Evolutionary conservation across 768 basidiomycete species (phyloP).

Genomic region (Rhodocollybia butyracea): DNA sequence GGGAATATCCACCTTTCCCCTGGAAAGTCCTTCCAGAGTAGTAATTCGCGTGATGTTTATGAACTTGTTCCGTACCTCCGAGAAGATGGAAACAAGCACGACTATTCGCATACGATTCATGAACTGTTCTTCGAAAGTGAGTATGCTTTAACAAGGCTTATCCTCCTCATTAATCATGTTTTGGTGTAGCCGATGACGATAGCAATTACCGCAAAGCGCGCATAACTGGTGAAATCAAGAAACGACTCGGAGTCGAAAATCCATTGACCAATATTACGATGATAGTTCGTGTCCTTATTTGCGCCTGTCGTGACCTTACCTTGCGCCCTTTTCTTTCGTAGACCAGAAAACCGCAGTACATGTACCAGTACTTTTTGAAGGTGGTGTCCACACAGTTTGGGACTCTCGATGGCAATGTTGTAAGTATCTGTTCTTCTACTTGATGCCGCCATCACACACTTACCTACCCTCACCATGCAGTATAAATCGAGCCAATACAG

Average conservation of each 20-base stretch:
- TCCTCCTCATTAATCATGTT: neutral
- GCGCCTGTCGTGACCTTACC: neutral
- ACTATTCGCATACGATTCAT: constrained; percentile 90
- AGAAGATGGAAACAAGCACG: constrained; percentile 84
- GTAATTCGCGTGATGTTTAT: constrained; percentile 71
- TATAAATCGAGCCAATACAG: constrained; percentile 94
- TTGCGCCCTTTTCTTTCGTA: constrained; percentile 26
- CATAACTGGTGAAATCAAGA: constrained; percentile 59
- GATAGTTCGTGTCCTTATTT: constrained; percentile 37
- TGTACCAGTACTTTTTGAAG: constrained; percentile 99
- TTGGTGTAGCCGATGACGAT: constrained; percentile 66
- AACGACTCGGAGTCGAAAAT: constrained; percentile 70
- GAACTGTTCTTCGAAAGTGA: constrained; percentile 69
- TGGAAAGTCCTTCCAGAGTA: constrained; percentile 89
- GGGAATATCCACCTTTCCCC: constrained; percentile 95
- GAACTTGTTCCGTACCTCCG: constrained; percentile 94
- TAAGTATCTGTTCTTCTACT: constrained; percentile 28
- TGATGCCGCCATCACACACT: no score
- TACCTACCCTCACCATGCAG: no score
- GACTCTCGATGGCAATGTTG: constrained; percentile 67
- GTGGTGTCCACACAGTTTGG: constrained; percentile 95
- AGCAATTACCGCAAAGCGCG: constrained; percentile 67
- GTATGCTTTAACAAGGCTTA: neutral
- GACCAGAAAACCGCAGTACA: constrained; percentile 80
- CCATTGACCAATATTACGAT: constrained; percentile 71